Conservation (phyloP, 2,329 filamentous ascomycete genomes). For the Biscogniauxia marginata region DNA sequence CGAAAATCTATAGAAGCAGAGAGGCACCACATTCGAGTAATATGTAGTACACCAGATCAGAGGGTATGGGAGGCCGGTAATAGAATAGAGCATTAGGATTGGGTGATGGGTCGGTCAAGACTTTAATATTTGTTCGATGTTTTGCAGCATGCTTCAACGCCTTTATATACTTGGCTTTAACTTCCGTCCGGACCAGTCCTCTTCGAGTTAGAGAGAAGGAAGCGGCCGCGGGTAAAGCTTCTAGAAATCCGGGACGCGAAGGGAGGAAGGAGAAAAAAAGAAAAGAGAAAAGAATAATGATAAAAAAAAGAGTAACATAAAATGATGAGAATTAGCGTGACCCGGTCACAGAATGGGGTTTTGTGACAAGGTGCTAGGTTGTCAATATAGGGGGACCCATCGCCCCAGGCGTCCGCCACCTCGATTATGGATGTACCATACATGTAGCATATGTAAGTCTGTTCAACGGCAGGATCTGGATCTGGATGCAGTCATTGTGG, state of each 20-base stretch:
- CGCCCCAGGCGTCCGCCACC: slow-evolving; percentile 20
- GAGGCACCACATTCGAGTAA: slow-evolving; percentile 20
- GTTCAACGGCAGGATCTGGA: slow-evolving; percentile 25
- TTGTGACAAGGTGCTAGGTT: slow-evolving; percentile 16
- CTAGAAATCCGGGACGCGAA: slow-evolving; percentile 1
- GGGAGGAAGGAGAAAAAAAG: slow-evolving; percentile 1
- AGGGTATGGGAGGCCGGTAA: slow-evolving; percentile 12
- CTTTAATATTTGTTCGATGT: slow-evolving; percentile 27
- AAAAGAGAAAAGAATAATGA: slow-evolving; percentile 5
- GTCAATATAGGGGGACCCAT: background rate
- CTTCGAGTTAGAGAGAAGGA: slow-evolving; percentile 17
- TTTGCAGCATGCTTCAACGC: slow-evolving; percentile 10
- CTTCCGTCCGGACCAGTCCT: slow-evolving; percentile 17
- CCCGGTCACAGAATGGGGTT: slow-evolving; percentile 21
- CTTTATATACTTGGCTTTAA: slow-evolving; percentile 9
- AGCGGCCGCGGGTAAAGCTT: slow-evolving; percentile 14
- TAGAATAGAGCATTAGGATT: slow-evolving; percentile 18
- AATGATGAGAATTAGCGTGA: slow-evolving; percentile 14
- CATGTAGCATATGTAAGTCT: slow-evolving; percentile 9
- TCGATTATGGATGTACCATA: background rate
- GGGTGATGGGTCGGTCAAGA: slow-evolving; percentile 24
- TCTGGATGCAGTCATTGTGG: slow-evolving; percentile 27
- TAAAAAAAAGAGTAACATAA: slow-evolving; percentile 8
- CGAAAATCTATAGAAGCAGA: slow-evolving; percentile 14
- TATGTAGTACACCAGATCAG: slow-evolving; percentile 21